Evolutionary conservation across 2,329 filamentous ascomycete species (phyloP).

Genomic region (Fusarium vanettenii): DNA sequence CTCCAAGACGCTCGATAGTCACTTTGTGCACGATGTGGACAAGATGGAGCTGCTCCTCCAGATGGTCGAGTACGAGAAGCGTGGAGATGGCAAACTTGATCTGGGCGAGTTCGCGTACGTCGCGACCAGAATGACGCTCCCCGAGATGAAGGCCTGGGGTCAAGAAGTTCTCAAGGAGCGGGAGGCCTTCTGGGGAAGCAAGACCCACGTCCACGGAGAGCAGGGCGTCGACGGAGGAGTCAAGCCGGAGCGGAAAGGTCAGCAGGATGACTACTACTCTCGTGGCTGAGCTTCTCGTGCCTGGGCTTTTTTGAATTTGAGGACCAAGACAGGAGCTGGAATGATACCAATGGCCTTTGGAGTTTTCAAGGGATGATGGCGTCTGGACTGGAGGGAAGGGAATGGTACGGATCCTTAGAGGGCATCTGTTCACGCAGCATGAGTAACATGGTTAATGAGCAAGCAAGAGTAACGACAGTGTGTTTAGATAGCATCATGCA

Average conservation of each 20-base stretch:
- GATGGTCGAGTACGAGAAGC: slow-evolving; percentile 95
- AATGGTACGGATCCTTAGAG: slow-evolving; percentile 5
- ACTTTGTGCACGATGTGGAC: slow-evolving; percentile 96
- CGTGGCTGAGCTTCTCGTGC: slow-evolving; percentile 31
- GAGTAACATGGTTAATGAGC: slow-evolving; percentile 18
- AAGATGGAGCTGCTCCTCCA: slow-evolving; percentile 96
- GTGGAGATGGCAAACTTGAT: slow-evolving; percentile 73
- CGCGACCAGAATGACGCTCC: slow-evolving; percentile 75
- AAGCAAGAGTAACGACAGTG: slow-evolving; percentile 8
- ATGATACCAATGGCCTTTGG: slow-evolving; percentile 29
- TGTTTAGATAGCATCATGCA: background rate
- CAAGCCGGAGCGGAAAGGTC: slow-evolving; percentile 48
- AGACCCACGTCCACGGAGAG: slow-evolving; percentile 60
- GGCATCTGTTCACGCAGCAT: slow-evolving; percentile 12
- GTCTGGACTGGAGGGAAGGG: slow-evolving; percentile 9
- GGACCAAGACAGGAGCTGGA: background rate
- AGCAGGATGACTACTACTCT: slow-evolving; percentile 64
- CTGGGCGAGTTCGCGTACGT: slow-evolving; percentile 90
- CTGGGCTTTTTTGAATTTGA: background rate
- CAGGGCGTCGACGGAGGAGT: slow-evolving; percentile 54
- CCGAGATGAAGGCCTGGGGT: slow-evolving; percentile 85
- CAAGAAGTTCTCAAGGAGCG: slow-evolving; percentile 81
- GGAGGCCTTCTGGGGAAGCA: slow-evolving; percentile 74
- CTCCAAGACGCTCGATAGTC: slow-evolving; percentile 81
- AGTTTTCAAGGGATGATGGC: slow-evolving; percentile 6